These are phyloP conservation scores for Saccharomycodes ludwigii DNA, from an alignment of 805 yeast species.

Conservation along the genomic window DNA sequence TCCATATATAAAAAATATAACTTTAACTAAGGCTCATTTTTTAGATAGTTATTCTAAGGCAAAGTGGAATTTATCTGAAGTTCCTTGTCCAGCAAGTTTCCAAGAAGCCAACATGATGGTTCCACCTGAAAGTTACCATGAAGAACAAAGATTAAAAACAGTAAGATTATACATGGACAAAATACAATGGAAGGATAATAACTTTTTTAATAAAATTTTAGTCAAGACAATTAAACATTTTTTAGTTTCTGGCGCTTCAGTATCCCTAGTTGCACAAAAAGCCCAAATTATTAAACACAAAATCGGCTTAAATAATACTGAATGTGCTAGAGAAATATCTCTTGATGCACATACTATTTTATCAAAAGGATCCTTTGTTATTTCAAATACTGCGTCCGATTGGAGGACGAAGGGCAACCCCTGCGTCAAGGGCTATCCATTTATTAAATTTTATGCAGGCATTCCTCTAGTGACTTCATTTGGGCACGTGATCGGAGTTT, in stretches of 20 bases:
- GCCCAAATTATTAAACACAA: slow-evolving; percentile 39
- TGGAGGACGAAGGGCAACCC: slow-evolving; percentile 62
- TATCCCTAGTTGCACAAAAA: slow-evolving; percentile 42
- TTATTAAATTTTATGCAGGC: slow-evolving; percentile 50
- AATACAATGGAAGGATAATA: slow-evolving; percentile 37
- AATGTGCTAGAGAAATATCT: slow-evolving; percentile 42
- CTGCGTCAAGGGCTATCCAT: slow-evolving; percentile 48
- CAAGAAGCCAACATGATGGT: slow-evolving; percentile 33
- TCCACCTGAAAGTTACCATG: slow-evolving; percentile 50
- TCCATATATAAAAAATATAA: slow-evolving; percentile 15
- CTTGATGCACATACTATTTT: slow-evolving; percentile 60
- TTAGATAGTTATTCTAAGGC: slow-evolving; percentile 45
- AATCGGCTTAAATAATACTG: slow-evolving; percentile 33
- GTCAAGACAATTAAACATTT: slow-evolving; percentile 29
- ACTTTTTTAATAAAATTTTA: slow-evolving; percentile 27
- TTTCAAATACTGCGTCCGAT: slow-evolving; percentile 50
- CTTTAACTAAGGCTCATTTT: slow-evolving; percentile 39
- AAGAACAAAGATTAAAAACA: slow-evolving; percentile 30
- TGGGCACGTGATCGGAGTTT: slow-evolving; percentile 39
- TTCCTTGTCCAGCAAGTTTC: slow-evolving; percentile 45
- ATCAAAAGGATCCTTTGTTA: slow-evolving; percentile 40
- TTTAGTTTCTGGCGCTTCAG: slow-evolving; percentile 39
- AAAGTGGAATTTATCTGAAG: slow-evolving; percentile 41
- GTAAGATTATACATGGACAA: slow-evolving; percentile 29
- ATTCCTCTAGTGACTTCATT: slow-evolving; percentile 38